Conservation (phyloP, 805 yeast species). For the Alloascoidea hylecoeti region DNA sequence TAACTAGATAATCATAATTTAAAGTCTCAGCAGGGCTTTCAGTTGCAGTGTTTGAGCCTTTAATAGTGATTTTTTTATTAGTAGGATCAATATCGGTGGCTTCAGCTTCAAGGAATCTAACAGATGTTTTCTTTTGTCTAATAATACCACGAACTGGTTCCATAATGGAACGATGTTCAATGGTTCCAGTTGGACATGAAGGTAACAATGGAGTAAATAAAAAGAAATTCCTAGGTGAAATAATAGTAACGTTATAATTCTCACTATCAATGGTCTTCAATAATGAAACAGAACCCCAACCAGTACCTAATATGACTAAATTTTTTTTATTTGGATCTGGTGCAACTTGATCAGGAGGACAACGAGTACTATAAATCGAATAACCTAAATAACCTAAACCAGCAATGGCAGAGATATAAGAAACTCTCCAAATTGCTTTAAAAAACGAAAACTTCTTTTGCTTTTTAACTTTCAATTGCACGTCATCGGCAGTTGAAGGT, state of each 20-base stretch:
- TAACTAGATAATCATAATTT: constrained; percentile 71
- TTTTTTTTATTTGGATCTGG: constrained; percentile 53
- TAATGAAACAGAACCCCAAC: constrained; percentile 89
- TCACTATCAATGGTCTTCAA: constrained; percentile 77
- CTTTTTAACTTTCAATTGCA: too few species aligned
- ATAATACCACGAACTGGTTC: constrained; percentile 87
- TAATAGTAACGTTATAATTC: constrained; percentile 75
- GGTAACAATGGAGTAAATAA: constrained; percentile 93
- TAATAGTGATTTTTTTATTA: constrained; percentile 47
- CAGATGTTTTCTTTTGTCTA: constrained; percentile 54
- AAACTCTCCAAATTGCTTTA: constrained; percentile 29
- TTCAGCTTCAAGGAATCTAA: constrained; percentile 85
- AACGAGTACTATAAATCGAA: constrained; percentile 17
- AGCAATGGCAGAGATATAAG: constrained; percentile 36
- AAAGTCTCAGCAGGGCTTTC: constrained; percentile 30
- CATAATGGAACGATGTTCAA: constrained; percentile 75
- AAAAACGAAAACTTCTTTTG: constrained; percentile 15
- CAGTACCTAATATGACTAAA: constrained; percentile 75
- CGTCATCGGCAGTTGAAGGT: not conserved
- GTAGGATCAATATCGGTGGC: constrained; percentile 73
- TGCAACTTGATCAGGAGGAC: constrained; percentile 21
- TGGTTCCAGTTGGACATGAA: constrained; percentile 87
- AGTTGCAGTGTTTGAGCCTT: constrained; percentile 21
- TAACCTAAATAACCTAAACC: constrained; percentile 36
- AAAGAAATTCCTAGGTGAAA: constrained; percentile 92